Percentiles rank a stretch among this genome's conserved stretches.
Evolutionary conservation across 306 rosid genomes (phyloP).

Genomic region (Begonia loranthoides): DNA sequence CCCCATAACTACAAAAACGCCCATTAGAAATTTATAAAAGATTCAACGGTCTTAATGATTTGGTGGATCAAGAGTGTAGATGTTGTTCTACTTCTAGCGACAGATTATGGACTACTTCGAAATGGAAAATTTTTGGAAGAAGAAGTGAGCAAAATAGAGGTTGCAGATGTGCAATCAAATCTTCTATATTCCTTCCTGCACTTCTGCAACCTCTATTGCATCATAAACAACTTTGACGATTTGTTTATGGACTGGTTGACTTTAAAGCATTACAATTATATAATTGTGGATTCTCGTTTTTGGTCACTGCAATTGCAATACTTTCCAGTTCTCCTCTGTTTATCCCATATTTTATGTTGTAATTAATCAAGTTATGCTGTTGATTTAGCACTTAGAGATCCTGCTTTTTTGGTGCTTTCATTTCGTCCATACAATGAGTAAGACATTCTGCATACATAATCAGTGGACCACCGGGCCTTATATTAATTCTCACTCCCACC

Average conservation of each 20-base stretch:
- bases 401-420: slow-evolving; percentile 23
- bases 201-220: slow-evolving; percentile 1
- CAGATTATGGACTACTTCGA: too few relatives aligned
- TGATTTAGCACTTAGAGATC: slow-evolving; percentile 19
- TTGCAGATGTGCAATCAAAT: neutral
- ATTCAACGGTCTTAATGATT: too few relatives aligned
- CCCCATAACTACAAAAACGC: too few relatives aligned
- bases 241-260: slow-evolving; percentile 5
- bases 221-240: neutral
- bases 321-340: slow-evolving; percentile 11
- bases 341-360: slow-evolving; percentile 8
- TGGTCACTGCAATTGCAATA: slow-evolving; percentile 10
- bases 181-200: neutral
- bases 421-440: slow-evolving; percentile 26
- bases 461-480: slow-evolving; percentile 16
- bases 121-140: too few relatives aligned
- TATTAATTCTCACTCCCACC: slow-evolving; percentile 15
- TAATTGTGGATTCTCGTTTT: slow-evolving; percentile 6
- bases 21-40: too few relatives aligned
- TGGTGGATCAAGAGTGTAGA: too few relatives aligned
- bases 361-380: slow-evolving; percentile 18
- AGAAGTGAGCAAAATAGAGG: too few relatives aligned
- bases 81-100: too few relatives aligned
- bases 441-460: slow-evolving; percentile 8
- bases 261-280: neutral